Conservation (phyloP, 306 rosid genomes). For the Cucurbita moschata region DNA sequence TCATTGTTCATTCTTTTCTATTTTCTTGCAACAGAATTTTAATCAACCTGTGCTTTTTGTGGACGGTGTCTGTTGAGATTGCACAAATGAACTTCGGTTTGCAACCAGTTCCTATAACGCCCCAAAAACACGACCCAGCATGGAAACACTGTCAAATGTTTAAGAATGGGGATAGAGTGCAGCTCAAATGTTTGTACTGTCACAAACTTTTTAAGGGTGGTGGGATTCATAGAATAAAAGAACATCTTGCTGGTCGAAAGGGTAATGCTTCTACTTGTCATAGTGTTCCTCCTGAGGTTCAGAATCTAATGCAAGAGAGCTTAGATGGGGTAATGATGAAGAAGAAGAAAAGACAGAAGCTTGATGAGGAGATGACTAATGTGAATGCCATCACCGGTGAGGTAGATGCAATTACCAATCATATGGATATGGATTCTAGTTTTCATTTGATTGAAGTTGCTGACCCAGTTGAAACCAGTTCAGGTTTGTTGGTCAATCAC, state of each 20-base stretch:
- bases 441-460: conserved; percentile 22
- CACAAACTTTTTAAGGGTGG: conserved; percentile 82
- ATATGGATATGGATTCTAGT: conserved; percentile 28
- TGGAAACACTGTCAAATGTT: conserved; percentile 92
- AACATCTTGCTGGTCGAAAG: conserved; percentile 82
- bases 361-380: conserved; percentile 61
- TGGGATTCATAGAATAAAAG: conserved; percentile 97
- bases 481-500: conserved; percentile 17
- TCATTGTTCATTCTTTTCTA: not conserved
- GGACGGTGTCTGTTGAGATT: not conserved
- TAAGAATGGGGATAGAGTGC: conserved; percentile 71
- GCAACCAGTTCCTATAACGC: conserved; percentile 52
- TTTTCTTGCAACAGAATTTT: not conserved
- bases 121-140: conserved; percentile 88
- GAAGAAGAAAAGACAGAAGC: conserved; percentile 68
- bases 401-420: conserved; percentile 20
- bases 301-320: conserved; percentile 56
- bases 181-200: conserved; percentile 74
- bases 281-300: conserved; percentile 64
- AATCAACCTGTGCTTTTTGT: not conserved
- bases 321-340: conserved; percentile 73
- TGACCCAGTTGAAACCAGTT: conserved; percentile 25
- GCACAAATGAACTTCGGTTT: conserved; percentile 37
- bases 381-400: conserved; percentile 29
- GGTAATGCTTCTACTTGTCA: conserved; percentile 80